Conservation (phyloP, 2,329 filamentous ascomycete genomes). For the Alternaria tenuissima region DNA sequence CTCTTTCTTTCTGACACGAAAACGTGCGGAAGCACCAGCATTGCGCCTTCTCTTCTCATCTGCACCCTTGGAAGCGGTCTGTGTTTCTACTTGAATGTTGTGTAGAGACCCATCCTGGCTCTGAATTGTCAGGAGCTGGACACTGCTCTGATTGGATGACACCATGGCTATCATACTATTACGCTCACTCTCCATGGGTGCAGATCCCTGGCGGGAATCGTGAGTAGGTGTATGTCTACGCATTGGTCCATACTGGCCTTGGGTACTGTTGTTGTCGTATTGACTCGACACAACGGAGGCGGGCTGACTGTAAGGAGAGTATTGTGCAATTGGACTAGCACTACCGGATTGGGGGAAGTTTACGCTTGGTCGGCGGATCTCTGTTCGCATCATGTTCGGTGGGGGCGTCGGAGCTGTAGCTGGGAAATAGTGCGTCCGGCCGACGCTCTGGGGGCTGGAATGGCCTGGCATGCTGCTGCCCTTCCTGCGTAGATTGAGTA, state of each 20-base stretch:
- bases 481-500: conserved; percentile 38
- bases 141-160: conserved; percentile 57
- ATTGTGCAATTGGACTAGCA: conserved; percentile 58
- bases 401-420: conserved; percentile 47
- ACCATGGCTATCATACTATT: conserved; percentile 55
- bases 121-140: conserved; percentile 63
- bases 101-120: conserved; percentile 60
- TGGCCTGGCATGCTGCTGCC: conserved; percentile 30
- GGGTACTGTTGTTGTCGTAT: conserved; percentile 46
- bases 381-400: conserved; percentile 32
- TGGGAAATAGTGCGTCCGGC: conserved; percentile 47
- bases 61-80: conserved; percentile 81
- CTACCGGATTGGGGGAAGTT: conserved; percentile 54
- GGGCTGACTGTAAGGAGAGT: conserved; percentile 49
- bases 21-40: conserved; percentile 83
- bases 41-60: conserved; percentile 88
- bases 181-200: conserved; percentile 45
- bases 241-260: conserved; percentile 29
- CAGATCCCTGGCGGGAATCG: conserved; percentile 46
- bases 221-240: conserved; percentile 22
- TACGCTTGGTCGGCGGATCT: conserved; percentile 39
- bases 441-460: conserved; percentile 37
- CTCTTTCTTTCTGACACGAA: conserved; percentile 82
- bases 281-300: conserved; percentile 45
- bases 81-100: conserved; percentile 77